Evolutionary conservation across 2,329 filamentous ascomycete genomes (phyloP).

Genomic region (Penicillium italicum): DNA sequence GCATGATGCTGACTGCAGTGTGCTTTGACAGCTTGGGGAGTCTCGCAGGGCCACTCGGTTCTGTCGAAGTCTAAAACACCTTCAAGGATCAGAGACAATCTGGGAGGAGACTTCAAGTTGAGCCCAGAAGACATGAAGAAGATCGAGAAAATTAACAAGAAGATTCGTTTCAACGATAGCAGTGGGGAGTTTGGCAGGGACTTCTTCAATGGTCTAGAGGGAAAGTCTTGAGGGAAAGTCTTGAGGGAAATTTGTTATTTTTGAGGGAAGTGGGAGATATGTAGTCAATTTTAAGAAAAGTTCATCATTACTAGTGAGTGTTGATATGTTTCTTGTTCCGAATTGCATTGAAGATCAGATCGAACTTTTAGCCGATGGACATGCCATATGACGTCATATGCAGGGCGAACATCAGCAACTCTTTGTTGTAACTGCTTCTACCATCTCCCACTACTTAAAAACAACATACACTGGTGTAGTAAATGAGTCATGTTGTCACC

Average conservation of each 20-base stretch:
- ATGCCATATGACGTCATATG: slow-evolving; percentile 1
- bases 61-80: slow-evolving; percentile 53
- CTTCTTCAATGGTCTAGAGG: slow-evolving; percentile 59
- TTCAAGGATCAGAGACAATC: slow-evolving; percentile 42
- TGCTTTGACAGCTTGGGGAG: slow-evolving; percentile 48
- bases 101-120: slow-evolving; percentile 57
- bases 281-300: neutral
- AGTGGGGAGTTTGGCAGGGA: slow-evolving; percentile 54
- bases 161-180: slow-evolving; percentile 61
- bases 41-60: slow-evolving; percentile 50
- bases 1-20: neutral
- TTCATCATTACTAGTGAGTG: no score
- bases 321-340: neutral
- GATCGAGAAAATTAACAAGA: slow-evolving; percentile 56
- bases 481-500: slow-evolving; percentile 6
- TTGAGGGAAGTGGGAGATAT: neutral
- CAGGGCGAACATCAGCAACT: neutral
- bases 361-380: neutral
- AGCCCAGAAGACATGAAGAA: slow-evolving; percentile 55
- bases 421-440: neutral
- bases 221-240: slow-evolving; percentile 41
- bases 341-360: neutral
- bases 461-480: neutral
- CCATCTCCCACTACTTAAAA: neutral
- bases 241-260: neutral